phyloP scores from a whole-genome alignment of 495 filamentous ascomycete species.

The Penicillium roqueforti region DNA sequence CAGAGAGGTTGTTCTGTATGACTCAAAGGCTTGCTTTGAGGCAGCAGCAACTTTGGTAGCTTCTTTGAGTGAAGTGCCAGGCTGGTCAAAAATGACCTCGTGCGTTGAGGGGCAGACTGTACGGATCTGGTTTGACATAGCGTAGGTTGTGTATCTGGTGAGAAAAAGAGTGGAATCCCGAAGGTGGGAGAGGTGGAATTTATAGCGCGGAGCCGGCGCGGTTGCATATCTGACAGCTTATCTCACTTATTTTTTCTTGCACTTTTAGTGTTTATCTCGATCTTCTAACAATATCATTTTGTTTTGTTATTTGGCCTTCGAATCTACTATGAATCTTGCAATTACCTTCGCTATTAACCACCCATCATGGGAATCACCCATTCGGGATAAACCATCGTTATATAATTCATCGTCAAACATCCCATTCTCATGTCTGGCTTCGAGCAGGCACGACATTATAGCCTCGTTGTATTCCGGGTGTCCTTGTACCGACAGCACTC shows the following conservation, averaged over 20 bases:
- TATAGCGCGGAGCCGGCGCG: conserved; percentile 11
- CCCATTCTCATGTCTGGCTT: conserved; percentile 53
- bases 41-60: conserved; percentile 60
- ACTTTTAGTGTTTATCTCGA: background rate
- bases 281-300: background rate
- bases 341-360: conserved; percentile 59
- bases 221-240: background rate
- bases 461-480: conserved; percentile 81
- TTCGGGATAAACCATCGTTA: conserved; percentile 56
- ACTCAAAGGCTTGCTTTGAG: conserved; percentile 67
- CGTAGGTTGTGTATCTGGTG: conserved; percentile 11
- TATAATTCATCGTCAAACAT: conserved; percentile 62
- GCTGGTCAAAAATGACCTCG: conserved; percentile 73
- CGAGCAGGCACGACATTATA: conserved; percentile 64
- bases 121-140: conserved; percentile 78
- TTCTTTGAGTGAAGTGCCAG: conserved; percentile 65
- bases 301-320: background rate
- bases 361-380: conserved; percentile 66
- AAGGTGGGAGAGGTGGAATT: conserved; percentile 9
- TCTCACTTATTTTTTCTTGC: background rate
- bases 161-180: background rate
- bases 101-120: conserved; percentile 88
- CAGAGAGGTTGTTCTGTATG: conserved; percentile 61
- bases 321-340: conserved; percentile 62
- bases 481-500: conserved; percentile 72